These are phyloP conservation scores for Sarocladiaceae sp. DNA, from an alignment of 2,329 filamentous ascomycete genomes.

Conservation along the genomic window DNA sequence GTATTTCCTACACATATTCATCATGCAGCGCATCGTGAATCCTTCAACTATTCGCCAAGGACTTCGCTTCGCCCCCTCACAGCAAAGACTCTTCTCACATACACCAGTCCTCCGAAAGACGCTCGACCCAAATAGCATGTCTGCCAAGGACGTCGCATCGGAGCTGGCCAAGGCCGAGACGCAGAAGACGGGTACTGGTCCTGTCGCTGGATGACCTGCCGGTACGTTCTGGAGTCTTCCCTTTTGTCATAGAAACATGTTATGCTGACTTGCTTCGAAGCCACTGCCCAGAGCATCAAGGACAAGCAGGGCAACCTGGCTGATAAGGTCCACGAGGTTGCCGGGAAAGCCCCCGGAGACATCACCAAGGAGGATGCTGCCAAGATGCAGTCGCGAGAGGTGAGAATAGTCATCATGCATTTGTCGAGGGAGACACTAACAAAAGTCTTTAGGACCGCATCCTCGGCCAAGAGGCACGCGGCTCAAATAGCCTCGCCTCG, in stretches of 20 bases:
- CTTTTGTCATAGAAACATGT: neutral
- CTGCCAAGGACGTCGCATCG: constrained; percentile 3
- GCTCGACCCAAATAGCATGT: too few relatives aligned
- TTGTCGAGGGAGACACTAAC: neutral
- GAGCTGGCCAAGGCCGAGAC: constrained; percentile 9
- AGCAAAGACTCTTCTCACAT: too few relatives aligned
- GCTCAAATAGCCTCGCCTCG: neutral
- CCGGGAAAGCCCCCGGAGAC: constrained; percentile 1
- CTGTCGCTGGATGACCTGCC: constrained; percentile 8
- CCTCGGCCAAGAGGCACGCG: constrained; percentile 4
- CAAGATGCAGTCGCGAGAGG: constrained; percentile 7
- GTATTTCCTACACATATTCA: too few relatives aligned
- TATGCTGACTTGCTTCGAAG: neutral
- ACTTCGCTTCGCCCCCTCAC: too few relatives aligned
- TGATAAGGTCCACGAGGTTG: neutral
- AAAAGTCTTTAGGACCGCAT: constrained; percentile 7
- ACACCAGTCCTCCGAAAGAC: too few relatives aligned
- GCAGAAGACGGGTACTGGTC: neutral
- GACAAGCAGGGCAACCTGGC: constrained; percentile 10
- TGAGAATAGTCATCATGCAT: neutral
- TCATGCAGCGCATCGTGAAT: too few relatives aligned
- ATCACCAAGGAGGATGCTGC: constrained; percentile 3
- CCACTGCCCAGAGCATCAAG: constrained; percentile 9
- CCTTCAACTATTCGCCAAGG: too few relatives aligned
- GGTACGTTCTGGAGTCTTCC: neutral